Evolutionary conservation across 176 grass and related monocot species (phyloP).

Genomic region (Secale cereale): DNA sequence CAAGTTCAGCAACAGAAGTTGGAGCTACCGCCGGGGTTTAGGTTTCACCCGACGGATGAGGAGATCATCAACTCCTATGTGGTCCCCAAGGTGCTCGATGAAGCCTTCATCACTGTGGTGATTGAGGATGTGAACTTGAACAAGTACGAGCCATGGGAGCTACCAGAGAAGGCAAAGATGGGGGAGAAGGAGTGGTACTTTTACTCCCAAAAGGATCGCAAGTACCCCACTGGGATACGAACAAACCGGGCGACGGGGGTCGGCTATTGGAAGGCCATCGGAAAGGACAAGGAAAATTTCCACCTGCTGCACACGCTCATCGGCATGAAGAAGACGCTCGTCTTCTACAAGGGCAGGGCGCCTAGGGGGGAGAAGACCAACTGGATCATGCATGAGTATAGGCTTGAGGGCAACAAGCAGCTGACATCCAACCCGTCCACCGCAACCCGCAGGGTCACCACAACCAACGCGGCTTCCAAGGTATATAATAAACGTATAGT

Average conservation of each 20-base stretch:
- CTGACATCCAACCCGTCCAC: neutral
- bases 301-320: neutral
- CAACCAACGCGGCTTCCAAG: no score
- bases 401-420: conserved; percentile 11
- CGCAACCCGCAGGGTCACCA: no score
- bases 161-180: conserved; percentile 45
- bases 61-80: conserved; percentile 68
- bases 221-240: conserved; percentile 48
- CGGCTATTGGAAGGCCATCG: conserved; percentile 57
- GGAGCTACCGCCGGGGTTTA: conserved; percentile 53
- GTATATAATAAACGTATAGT: no score
- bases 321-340: conserved; percentile 65
- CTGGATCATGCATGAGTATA: conserved; percentile 67
- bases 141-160: conserved; percentile 77
- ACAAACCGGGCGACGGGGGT: conserved; percentile 33
- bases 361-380: conserved; percentile 46
- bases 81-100: conserved; percentile 33
- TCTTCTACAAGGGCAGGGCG: conserved; percentile 61
- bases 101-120: conserved; percentile 20
- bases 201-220: conserved; percentile 44
- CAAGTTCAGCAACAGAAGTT: neutral
- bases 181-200: conserved; percentile 66
- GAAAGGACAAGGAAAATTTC: conserved; percentile 57
- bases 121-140: conserved; percentile 55
- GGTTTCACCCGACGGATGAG: conserved; percentile 52